phyloP scores from a whole-genome alignment of 352 stramenopile species.

The Aphanomyces astaci region DNA sequence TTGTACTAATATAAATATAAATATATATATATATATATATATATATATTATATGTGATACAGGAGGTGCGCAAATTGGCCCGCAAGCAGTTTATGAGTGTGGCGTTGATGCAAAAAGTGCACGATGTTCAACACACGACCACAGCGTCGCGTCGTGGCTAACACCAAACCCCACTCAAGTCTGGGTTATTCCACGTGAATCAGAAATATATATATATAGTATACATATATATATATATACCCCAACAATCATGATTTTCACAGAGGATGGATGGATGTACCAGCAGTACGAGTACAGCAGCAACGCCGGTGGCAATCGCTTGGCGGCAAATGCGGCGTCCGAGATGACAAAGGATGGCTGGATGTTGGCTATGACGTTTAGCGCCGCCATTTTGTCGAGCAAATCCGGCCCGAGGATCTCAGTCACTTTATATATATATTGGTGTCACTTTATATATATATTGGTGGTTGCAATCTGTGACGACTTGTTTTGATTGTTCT shows the following conservation, averaged over 20 bases:
- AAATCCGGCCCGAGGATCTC: conserved; percentile 74
- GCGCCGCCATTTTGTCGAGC: conserved; percentile 54
- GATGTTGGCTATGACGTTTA: conserved; percentile 81
- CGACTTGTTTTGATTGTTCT: too few relatives aligned
- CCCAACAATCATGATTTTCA: too few relatives aligned
- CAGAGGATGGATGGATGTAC: neutral
- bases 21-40: too few relatives aligned
- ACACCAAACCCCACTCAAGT: neutral
- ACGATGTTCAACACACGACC: conserved; percentile 48
- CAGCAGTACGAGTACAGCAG: conserved; percentile 74
- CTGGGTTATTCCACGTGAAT: too few relatives aligned
- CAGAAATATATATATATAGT: too few relatives aligned
- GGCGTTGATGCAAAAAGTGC: conserved; percentile 83
- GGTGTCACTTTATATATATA: too few relatives aligned
- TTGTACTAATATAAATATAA: too few relatives aligned
- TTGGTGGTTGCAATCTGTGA: too few relatives aligned
- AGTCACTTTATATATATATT: too few relatives aligned
- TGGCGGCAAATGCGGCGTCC: conserved; percentile 69
- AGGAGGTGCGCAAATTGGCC: conserved; percentile 80
- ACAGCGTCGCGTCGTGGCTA: neutral
- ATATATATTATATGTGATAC: too few relatives aligned
- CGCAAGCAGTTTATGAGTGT: conserved; percentile 87
- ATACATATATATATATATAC: too few relatives aligned
- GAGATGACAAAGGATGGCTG: conserved; percentile 85
- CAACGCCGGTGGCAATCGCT: conserved; percentile 51